phyloP scores from a whole-genome alignment of 805 yeast species.

The Barnettozyma botsteinii region DNA sequence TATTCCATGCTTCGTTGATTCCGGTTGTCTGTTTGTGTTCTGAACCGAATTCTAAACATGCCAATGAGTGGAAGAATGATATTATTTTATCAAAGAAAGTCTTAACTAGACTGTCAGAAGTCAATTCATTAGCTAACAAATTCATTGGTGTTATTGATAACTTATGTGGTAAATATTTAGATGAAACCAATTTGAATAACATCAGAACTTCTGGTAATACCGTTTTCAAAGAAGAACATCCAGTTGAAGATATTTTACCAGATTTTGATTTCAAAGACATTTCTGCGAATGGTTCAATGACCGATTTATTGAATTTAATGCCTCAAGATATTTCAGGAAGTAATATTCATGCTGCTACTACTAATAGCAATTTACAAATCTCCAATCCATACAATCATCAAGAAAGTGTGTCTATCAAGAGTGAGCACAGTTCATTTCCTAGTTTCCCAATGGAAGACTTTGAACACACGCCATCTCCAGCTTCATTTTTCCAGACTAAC shows the following conservation, averaged over 20 bases:
- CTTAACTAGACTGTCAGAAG: constrained; percentile 32
- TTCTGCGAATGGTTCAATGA: constrained; percentile 16
- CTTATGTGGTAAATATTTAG: constrained; percentile 29
- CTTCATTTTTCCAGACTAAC: neutral
- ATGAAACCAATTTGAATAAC: constrained; percentile 13
- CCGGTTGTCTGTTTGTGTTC: constrained; percentile 50
- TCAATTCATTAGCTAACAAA: constrained; percentile 41
- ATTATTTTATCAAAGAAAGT: constrained; percentile 38
- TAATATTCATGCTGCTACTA: neutral
- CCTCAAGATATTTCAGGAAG: constrained; percentile 21
- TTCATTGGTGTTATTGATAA: constrained; percentile 42
- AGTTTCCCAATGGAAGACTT: constrained; percentile 6
- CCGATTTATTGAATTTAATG: constrained; percentile 19
- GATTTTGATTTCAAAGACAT: constrained; percentile 26
- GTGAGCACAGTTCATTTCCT: neutral
- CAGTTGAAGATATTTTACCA: constrained; percentile 14
- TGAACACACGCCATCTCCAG: constrained; percentile 3
- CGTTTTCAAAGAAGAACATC: too few relatives aligned
- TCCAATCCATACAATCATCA: neutral
- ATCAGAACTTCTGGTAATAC: too few relatives aligned
- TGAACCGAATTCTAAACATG: constrained; percentile 42
- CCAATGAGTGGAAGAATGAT: constrained; percentile 38
- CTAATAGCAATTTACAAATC: neutral
- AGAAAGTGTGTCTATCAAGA: neutral
- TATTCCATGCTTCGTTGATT: constrained; percentile 58